phyloP scores from a whole-genome alignment of 2,329 filamentous ascomycete species.

The Colletotrichum sp. region DNA sequence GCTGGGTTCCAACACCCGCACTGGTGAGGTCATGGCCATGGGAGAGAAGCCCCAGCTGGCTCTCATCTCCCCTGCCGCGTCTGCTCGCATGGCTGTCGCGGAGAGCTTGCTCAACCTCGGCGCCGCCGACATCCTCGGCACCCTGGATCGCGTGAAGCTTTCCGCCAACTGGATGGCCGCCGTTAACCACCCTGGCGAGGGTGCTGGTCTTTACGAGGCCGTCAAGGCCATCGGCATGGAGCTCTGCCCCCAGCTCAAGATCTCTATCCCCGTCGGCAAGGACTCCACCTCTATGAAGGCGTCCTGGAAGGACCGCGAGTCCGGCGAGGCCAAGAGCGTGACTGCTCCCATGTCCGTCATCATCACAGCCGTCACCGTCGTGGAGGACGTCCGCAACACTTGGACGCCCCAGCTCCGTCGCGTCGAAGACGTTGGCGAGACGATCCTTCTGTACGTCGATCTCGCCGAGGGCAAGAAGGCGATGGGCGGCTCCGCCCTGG shows the following conservation, averaged over 20 bases:
- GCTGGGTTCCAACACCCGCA: conserved; percentile 67
- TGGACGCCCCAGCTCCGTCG: conserved; percentile 92
- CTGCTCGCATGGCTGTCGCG: conserved; percentile 94
- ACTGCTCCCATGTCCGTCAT: conserved; percentile 91
- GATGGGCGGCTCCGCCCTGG: conserved; percentile 88
- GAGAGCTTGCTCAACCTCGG: conserved; percentile 94
- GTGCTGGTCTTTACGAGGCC: conserved; percentile 89
- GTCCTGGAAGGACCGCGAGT: conserved; percentile 80
- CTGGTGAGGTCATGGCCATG: conserved; percentile 97
- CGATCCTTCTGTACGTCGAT: conserved; percentile 88
- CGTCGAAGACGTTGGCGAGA: conserved; percentile 87
- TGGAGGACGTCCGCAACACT: conserved; percentile 81
- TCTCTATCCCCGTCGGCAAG: conserved; percentile 96
- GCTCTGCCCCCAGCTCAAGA: conserved; percentile 85
- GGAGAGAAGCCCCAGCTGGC: conserved; percentile 91
- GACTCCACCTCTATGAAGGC: conserved; percentile 99
- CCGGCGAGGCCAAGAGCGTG: conserved; percentile 77
- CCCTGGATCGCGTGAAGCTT: conserved; percentile 80
- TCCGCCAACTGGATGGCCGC: conserved; percentile 99
- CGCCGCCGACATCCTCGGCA: conserved; percentile 73
- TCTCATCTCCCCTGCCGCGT: conserved; percentile 87
- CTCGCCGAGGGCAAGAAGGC: conserved; percentile 81
- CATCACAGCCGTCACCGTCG: conserved; percentile 88
- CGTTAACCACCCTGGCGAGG: conserved; percentile 91
- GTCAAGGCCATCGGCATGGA: conserved; percentile 93